Percentiles rank a stretch among this genome's conserved stretches.
Evolutionary conservation across 2,329 filamentous ascomycete genomes (phyloP).

Genomic region (Ophiostoma ulmi): DNA sequence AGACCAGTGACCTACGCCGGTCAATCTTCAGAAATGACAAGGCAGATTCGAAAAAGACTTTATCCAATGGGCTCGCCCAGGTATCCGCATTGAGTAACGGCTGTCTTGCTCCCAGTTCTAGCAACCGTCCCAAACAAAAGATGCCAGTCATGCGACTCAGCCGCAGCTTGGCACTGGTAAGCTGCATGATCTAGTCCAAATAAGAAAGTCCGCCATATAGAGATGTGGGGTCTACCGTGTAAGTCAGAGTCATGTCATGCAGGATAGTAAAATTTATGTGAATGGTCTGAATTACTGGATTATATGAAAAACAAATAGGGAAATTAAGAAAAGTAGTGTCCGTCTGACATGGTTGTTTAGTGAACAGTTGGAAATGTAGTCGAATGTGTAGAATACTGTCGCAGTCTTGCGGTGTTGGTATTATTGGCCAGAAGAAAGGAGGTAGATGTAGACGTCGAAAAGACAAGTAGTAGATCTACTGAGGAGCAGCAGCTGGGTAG

Average conservation of each 20-base stretch:
- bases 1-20: no score
- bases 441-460: background rate
- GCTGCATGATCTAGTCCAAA: background rate
- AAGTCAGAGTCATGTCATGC: background rate
- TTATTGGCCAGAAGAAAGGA: background rate
- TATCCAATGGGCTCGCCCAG: background rate
- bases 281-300: background rate
- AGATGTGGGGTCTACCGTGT: background rate
- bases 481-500: constrained; percentile 26
- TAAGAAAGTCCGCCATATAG: background rate
- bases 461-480: background rate
- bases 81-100: constrained; percentile 3
- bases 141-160: background rate
- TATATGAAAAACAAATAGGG: background rate
- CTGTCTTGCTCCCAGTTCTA: background rate
- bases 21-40: background rate
- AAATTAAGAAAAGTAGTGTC: background rate
- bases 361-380: background rate
- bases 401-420: background rate
- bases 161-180: background rate
- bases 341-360: background rate
- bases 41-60: background rate
- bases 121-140: background rate
- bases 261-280: no score
- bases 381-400: background rate